Evolutionary conservation across 257 asterid genomes (phyloP).

Genomic region (Scutellaria minor): DNA sequence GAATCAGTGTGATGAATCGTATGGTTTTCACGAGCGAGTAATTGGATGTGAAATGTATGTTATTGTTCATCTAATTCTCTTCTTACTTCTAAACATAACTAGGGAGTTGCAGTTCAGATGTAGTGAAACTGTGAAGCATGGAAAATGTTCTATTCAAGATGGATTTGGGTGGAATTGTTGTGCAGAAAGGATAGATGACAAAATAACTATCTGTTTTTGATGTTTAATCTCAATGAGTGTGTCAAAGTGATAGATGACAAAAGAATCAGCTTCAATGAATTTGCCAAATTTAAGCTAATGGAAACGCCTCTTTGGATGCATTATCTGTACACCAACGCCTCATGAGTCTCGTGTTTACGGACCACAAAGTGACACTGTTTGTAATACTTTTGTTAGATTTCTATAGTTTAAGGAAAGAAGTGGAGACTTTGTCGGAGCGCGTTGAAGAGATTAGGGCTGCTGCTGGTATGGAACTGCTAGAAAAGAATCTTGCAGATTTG

Average conservation of each 20-base stretch:
- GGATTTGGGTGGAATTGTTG: background rate
- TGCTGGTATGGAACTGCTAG: constrained; percentile 80
- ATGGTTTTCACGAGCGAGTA: constrained; percentile 20
- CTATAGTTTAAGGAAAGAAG: constrained; percentile 82
- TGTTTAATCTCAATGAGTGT: background rate
- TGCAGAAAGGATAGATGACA: background rate
- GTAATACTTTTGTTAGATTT: constrained; percentile 64
- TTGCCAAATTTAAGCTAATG: constrained; percentile 8
- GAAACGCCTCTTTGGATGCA: background rate
- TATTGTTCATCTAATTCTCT: constrained; percentile 17
- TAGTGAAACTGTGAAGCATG: background rate
- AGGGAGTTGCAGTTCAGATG: background rate
- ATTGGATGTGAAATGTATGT: constrained; percentile 3
- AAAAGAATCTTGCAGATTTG: constrained; percentile 63
- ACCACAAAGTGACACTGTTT: constrained; percentile 25
- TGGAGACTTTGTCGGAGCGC: constrained; percentile 65
- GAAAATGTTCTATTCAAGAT: background rate
- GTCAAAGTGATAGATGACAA: too few species aligned
- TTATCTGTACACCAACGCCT: background rate
- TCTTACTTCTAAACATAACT: background rate
- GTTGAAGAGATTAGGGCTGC: constrained; percentile 79
- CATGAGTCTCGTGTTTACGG: constrained; percentile 15
- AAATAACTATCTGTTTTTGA: background rate
- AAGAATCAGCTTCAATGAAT: background rate
- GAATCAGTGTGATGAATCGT: constrained; percentile 2